Conservation (phyloP, 345 rosid genomes). For the Lepidium aucheri region DNA sequence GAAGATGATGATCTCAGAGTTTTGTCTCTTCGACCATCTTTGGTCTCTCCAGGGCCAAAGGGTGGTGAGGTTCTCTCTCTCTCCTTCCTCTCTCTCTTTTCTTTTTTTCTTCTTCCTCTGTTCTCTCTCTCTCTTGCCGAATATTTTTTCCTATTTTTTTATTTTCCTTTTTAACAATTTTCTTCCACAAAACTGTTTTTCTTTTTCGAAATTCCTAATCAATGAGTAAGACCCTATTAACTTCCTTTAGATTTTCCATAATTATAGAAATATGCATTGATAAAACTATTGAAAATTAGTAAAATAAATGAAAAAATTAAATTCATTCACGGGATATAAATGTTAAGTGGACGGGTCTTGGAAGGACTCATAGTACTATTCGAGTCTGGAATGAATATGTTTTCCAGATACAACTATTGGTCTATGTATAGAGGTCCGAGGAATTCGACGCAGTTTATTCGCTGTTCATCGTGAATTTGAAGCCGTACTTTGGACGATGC, state of each 20-base stretch:
- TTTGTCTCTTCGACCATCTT: constrained; percentile 58
- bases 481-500: no score
- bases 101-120: constrained; percentile 7
- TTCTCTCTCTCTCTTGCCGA: constrained; percentile 9
- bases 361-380: no score
- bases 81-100: constrained; percentile 12
- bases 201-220: neutral
- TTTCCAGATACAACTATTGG: no score
- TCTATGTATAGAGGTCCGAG: no score
- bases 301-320: neutral
- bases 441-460: no score
- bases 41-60: constrained; percentile 38
- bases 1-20: constrained; percentile 65
- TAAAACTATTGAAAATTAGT: neutral
- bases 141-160: constrained; percentile 4
- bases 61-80: constrained; percentile 13
- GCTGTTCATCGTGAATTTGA: no score
- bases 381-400: no score
- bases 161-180: constrained; percentile 15
- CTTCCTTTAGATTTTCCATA: constrained; percentile 25
- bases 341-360: no score
- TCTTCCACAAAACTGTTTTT: constrained; percentile 22
- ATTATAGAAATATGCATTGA: constrained; percentile 5
- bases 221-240: constrained; percentile 10
- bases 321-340: no score